A percentile compares a stretch with the other conserved stretches of the same genome.
These are phyloP conservation scores for Pseudogymnoascus pannorum DNA, from an alignment of 2,329 filamentous ascomycete genomes.

Conservation along the genomic window DNA sequence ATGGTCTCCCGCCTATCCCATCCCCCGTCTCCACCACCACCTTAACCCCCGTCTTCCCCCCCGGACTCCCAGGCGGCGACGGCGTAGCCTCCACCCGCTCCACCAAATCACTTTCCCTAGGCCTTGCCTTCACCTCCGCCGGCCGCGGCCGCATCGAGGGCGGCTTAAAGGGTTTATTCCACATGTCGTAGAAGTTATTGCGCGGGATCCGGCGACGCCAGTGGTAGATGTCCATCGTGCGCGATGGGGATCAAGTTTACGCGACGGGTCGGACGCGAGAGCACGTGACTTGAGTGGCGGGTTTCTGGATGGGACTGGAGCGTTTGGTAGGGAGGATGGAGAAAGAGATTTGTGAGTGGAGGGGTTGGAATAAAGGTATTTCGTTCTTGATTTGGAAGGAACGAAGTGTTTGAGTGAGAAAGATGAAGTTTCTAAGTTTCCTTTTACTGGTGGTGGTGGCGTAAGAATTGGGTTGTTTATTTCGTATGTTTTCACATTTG, in stretches of 20 bases:
- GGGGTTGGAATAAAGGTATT: background rate
- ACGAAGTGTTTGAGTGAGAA: background rate
- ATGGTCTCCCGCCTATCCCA: background rate
- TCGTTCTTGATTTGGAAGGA: background rate
- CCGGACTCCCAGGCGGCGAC: background rate
- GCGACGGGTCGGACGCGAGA: background rate
- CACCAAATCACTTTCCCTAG: background rate
- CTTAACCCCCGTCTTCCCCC: background rate
- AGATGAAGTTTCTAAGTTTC: background rate
- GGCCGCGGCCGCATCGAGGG: background rate
- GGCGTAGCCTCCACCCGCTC: background rate
- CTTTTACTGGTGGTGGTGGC: background rate
- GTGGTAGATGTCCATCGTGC: background rate
- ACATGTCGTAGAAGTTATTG: background rate
- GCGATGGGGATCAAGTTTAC: background rate
- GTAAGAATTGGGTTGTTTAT: background rate
- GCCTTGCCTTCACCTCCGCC: background rate
- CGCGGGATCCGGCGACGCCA: background rate
- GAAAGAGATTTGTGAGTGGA: background rate
- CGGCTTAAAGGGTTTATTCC: slow-evolving; percentile 1
- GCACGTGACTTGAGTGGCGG: background rate
- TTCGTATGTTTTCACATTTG: background rate
- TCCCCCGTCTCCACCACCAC: background rate
- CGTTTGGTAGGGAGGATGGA: background rate
- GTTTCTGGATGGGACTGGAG: background rate